Evolutionary conservation across 352 stramenopile genomes (phyloP).

Genomic region (Elongisporangium undulatum): DNA sequence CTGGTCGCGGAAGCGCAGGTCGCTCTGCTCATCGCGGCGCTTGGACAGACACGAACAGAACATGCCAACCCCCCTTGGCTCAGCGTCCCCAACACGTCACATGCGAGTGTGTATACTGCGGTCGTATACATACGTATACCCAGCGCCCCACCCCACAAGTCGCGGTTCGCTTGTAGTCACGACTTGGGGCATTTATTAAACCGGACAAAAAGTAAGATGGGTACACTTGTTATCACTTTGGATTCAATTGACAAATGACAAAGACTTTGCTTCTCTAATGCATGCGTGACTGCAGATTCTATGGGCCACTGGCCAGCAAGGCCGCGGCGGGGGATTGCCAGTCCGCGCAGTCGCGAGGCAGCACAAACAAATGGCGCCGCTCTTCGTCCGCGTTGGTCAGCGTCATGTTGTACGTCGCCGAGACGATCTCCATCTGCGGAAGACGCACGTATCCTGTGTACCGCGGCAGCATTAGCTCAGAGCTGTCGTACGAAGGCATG

Average conservation of each 20-base stretch:
- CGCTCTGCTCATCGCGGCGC: slow-evolving; percentile 43
- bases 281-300: background rate
- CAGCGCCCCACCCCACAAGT: no score
- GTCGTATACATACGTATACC: background rate
- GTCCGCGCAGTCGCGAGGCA: slow-evolving; percentile 51
- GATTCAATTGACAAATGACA: background rate
- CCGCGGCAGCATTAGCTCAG: background rate
- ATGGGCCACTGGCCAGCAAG: background rate
- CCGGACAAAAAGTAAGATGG: background rate
- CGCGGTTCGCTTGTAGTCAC: background rate
- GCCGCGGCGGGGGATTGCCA: slow-evolving; percentile 26
- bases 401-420: slow-evolving; percentile 54
- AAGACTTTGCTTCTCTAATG: no score
- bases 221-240: background rate
- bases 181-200: background rate
- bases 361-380: slow-evolving; percentile 69
- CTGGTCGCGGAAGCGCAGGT: slow-evolving; percentile 65
- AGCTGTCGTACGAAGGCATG: no score
- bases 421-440: slow-evolving; percentile 73
- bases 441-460: slow-evolving; percentile 56
- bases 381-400: slow-evolving; percentile 52
- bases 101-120: background rate
- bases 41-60: slow-evolving; percentile 74
- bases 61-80: slow-evolving; percentile 38
- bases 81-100: slow-evolving; percentile 1